Evolutionary conservation across 345 rosid species (phyloP).

Genomic region (Raphanus sativus): DNA sequence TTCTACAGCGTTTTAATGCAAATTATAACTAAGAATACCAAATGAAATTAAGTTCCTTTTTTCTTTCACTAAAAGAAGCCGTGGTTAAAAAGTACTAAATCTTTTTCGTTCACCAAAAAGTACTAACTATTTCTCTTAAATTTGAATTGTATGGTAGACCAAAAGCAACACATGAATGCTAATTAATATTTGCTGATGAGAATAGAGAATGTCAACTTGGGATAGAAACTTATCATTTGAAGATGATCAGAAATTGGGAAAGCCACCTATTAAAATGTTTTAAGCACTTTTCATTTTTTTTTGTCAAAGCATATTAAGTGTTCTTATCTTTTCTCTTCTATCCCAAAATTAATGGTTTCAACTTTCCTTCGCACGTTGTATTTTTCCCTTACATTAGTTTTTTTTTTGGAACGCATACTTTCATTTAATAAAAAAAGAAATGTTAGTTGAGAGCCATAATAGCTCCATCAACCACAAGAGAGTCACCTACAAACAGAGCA

Average conservation of each 20-base stretch:
- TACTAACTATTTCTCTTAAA: not conserved
- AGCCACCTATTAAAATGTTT: not conserved
- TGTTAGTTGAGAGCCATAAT: too few relatives aligned
- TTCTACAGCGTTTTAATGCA: not conserved
- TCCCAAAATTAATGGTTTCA: slow-evolving; percentile 11
- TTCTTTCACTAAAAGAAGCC: not conserved
- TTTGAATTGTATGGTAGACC: slow-evolving; percentile 23
- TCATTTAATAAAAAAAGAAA: too few relatives aligned
- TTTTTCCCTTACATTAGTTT: not conserved
- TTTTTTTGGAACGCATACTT: too few relatives aligned
- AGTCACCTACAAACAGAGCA: too few relatives aligned
- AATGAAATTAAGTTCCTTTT: not conserved
- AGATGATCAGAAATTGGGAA: slow-evolving; percentile 1
- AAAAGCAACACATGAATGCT: not conserved
- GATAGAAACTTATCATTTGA: slow-evolving; percentile 11
- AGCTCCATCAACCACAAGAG: too few relatives aligned
- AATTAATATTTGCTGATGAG: slow-evolving; percentile 8
- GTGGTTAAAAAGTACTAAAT: too few relatives aligned
- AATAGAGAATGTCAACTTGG: not conserved
- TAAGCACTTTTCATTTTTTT: not conserved
- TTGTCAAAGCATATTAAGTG: not conserved
- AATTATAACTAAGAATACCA: not conserved
- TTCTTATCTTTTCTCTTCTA: not conserved
- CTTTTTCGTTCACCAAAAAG: too few relatives aligned
- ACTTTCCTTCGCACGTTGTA: not conserved